Conservation (phyloP, 1,284 basidiomycete species). For the Malassezia yamatoensis region DNA sequence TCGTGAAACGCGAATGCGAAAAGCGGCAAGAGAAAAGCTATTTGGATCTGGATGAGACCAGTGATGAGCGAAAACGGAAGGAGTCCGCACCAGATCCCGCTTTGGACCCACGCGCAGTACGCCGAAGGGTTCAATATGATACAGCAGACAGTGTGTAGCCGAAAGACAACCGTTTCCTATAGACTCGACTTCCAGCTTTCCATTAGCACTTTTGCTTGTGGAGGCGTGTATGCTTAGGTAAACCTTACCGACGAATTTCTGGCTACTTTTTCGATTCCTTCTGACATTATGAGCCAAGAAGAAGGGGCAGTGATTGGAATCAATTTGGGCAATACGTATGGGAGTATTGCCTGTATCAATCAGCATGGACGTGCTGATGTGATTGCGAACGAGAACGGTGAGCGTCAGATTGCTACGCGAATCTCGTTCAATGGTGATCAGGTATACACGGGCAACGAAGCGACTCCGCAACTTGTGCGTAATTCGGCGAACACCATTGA, state of each 20-base stretch:
- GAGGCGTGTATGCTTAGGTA: neutral
- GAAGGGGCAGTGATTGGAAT: slow-evolving; percentile 62
- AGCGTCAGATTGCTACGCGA: slow-evolving; percentile 91
- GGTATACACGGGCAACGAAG: slow-evolving; percentile 84
- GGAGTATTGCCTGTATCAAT: slow-evolving; percentile 87
- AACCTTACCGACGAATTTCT: neutral
- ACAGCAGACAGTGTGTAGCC: neutral
- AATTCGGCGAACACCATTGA: slow-evolving; percentile 89
- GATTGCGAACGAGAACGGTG: slow-evolving; percentile 95
- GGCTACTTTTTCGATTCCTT: neutral
- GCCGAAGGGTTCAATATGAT: slow-evolving; percentile 12
- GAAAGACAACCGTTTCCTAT: neutral
- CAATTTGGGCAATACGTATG: slow-evolving; percentile 93
- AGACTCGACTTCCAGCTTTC: too few relatives aligned
- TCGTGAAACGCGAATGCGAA: slow-evolving; percentile 34
- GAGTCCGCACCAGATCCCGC: neutral
- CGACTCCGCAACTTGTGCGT: slow-evolving; percentile 86
- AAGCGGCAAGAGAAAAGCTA: slow-evolving; percentile 10
- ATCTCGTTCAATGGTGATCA: slow-evolving; percentile 67
- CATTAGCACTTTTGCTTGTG: neutral
- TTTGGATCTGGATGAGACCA: slow-evolving; percentile 10
- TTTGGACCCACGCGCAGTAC: slow-evolving; percentile 14
- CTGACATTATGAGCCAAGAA: slow-evolving; percentile 23
- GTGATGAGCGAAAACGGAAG: slow-evolving; percentile 15
- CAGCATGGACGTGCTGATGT: slow-evolving; percentile 54